Percentiles rank a stretch among this genome's conserved stretches.
Conservation (phyloP, 805 yeast genomes). For the Hanseniaspora nectarophila region DNA sequence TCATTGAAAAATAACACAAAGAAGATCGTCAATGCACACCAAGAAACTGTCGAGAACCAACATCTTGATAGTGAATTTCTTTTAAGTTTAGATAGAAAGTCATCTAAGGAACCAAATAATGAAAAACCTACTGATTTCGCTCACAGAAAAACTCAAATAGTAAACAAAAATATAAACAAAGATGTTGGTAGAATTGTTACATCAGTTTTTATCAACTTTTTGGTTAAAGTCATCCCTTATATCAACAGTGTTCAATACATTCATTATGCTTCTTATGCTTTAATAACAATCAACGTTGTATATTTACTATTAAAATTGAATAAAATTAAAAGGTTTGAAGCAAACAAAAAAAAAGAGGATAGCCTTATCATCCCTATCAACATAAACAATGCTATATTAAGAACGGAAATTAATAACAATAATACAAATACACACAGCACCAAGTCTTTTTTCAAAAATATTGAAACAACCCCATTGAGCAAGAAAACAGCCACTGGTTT, state of each 20-base stretch:
- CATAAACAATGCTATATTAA: not conserved
- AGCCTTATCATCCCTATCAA: not conserved
- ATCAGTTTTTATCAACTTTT: not conserved
- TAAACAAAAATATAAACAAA: constrained; percentile 4
- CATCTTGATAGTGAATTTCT: not conserved
- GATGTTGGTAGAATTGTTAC: constrained; percentile 5
- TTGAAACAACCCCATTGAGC: constrained; percentile 9
- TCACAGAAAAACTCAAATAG: not conserved
- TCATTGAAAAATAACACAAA: not conserved
- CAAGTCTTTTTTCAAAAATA: constrained; percentile 8
- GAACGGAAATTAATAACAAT: not conserved
- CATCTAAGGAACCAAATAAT: not conserved
- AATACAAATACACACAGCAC: constrained; percentile 4
- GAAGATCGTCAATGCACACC: not conserved
- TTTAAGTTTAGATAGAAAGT: not conserved
- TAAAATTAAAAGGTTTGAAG: not conserved
- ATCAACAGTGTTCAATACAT: not conserved
- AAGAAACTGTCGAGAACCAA: not conserved
- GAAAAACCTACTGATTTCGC: not conserved
- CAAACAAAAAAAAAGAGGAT: not conserved
- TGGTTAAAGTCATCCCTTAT: not conserved
- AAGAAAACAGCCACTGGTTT: not conserved
- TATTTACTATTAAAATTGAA: not conserved
- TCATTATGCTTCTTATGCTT: not conserved
- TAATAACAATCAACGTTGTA: not conserved